Percentiles rank a stretch among this genome's conserved stretches.
These are phyloP conservation scores for Mycocentrospora acerina DNA, from an alignment of 2,329 filamentous ascomycete genomes.

Conservation along the genomic window DNA sequence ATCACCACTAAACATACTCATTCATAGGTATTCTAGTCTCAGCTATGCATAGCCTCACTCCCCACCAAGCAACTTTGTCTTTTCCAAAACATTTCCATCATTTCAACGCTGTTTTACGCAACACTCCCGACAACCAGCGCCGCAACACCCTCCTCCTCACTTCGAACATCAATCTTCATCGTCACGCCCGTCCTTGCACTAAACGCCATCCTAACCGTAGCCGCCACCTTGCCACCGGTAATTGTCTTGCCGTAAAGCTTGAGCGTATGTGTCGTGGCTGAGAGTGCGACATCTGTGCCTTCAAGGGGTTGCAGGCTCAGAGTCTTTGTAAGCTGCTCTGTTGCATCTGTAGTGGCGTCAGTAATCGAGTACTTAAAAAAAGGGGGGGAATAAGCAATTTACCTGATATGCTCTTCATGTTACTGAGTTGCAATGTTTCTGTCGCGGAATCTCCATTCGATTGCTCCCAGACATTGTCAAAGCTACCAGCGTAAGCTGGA, in stretches of 20 bases:
- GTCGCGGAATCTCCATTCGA: constrained; percentile 86
- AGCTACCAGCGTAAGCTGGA: constrained; percentile 90
- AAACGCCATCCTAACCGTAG: constrained; percentile 88
- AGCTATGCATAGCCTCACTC: too few species aligned
- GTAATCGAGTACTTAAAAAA: neutral
- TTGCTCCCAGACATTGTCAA: constrained; percentile 94
- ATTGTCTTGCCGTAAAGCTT: constrained; percentile 97
- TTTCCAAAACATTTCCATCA: constrained; percentile 4
- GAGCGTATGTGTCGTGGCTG: constrained; percentile 86
- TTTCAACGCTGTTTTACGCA: constrained; percentile 53
- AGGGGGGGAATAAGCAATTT: constrained; percentile 40
- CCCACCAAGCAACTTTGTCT: too few species aligned
- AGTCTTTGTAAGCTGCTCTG: constrained; percentile 82
- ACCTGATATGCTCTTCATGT: constrained; percentile 91
- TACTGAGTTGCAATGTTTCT: constrained; percentile 85
- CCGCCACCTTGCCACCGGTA: constrained; percentile 83
- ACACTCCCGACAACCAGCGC: constrained; percentile 81
- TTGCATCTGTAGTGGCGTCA: constrained; percentile 67
- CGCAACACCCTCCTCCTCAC: constrained; percentile 90
- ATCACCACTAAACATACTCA: too few species aligned
- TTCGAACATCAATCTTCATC: constrained; percentile 89
- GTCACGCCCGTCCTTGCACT: constrained; percentile 91
- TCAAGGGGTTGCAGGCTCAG: constrained; percentile 92
- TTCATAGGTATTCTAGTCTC: too few species aligned
- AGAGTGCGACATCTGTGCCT: constrained; percentile 87